These are phyloP conservation scores for Boletus rex-veris DNA, from an alignment of 768 basidiomycete genomes.

Conservation along the genomic window DNA sequence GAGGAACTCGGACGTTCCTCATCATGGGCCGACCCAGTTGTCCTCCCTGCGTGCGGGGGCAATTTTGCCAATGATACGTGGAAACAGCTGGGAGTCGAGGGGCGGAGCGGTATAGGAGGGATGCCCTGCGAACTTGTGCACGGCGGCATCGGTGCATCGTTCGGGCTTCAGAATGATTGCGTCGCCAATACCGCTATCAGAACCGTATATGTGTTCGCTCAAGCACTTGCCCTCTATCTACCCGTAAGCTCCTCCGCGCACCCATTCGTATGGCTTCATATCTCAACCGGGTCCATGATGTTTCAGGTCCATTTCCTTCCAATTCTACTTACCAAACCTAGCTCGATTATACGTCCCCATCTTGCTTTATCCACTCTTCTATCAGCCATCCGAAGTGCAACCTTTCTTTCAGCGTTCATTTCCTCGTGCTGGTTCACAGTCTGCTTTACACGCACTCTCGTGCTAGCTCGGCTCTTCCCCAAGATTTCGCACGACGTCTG, in stretches of 20 bases:
- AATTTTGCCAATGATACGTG: conserved; percentile 47
- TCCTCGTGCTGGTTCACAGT: conserved; percentile 67
- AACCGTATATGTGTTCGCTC: conserved; percentile 52
- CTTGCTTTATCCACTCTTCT: conserved; percentile 41
- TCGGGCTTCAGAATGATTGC: conserved; percentile 55
- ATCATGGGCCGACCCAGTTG: conserved; percentile 59
- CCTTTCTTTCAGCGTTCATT: conserved; percentile 71
- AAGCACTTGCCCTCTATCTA: conserved; percentile 64
- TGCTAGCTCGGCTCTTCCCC: conserved; percentile 61
- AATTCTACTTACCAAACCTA: conserved; percentile 56
- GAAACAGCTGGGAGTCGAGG: conserved; percentile 52
- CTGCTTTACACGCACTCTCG: conserved; percentile 64
- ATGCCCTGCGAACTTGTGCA: conserved; percentile 77
- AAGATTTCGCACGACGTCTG: conserved; percentile 71
- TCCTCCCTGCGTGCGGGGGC: conserved; percentile 64
- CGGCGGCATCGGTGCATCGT: conserved; percentile 43
- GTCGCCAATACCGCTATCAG: conserved; percentile 54
- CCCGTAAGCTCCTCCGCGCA: conserved; percentile 49
- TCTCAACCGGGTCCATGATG: background rate
- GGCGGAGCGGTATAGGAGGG: conserved; percentile 57
- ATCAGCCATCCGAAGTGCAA: conserved; percentile 59
- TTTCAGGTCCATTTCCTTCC: conserved; percentile 69
- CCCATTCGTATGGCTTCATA: background rate
- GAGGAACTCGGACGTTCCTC: conserved; percentile 54
- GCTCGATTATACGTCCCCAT: conserved; percentile 44